Conservation (phyloP, 176 grass and related monocot genomes). For the Typha latifolia region DNA sequence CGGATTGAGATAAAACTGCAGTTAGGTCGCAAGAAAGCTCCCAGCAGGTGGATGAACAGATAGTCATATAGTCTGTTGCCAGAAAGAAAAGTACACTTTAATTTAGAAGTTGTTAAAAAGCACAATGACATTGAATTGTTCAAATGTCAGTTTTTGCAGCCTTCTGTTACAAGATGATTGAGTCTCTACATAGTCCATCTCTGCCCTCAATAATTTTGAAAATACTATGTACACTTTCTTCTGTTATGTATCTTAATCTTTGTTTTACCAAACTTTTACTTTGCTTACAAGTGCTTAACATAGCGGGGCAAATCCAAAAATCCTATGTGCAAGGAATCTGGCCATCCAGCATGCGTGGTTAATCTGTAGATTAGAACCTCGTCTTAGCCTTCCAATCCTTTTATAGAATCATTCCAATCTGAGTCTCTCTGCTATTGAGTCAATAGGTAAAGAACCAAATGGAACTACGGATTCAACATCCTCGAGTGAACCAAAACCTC, state of each 20-base stretch:
- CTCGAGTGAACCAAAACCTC: conserved; percentile 25
- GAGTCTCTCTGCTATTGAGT: conserved; percentile 37
- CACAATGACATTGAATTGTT: too few species aligned
- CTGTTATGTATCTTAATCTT: not conserved
- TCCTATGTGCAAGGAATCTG: not conserved
- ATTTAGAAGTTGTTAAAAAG: too few species aligned
- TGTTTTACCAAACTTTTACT: not conserved
- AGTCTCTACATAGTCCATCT: not conserved
- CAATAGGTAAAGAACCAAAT: conserved; percentile 59
- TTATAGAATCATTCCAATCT: conserved; percentile 29
- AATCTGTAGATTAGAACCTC: not conserved
- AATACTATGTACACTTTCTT: not conserved
- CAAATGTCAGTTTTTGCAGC: too few species aligned
- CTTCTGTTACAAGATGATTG: too few species aligned
- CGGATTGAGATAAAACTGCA: too few species aligned
- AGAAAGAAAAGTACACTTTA: too few species aligned
- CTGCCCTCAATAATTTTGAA: not conserved
- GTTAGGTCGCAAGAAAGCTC: too few species aligned
- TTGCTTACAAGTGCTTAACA: not conserved
- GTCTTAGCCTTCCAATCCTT: not conserved
- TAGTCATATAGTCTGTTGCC: too few species aligned
- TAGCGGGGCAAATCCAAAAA: not conserved
- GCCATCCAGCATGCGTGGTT: not conserved
- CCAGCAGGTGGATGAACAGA: too few species aligned
- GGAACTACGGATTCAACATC: conserved; percentile 38